Evolutionary conservation across 2,329 filamentous ascomycete genomes (phyloP).

Genomic region (Phoma sp.): DNA sequence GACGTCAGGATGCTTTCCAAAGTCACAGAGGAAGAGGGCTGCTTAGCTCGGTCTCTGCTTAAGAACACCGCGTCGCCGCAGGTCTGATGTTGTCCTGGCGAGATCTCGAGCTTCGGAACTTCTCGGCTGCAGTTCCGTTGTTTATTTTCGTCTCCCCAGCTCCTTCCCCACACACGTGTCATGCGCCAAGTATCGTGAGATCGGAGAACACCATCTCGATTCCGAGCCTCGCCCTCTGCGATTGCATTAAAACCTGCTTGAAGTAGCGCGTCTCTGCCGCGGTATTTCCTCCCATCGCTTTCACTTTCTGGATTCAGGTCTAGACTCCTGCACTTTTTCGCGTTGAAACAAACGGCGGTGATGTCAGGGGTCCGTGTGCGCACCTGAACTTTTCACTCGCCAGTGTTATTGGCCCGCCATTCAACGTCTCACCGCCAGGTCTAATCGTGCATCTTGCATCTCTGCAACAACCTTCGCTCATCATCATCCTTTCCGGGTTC

Average conservation of each 20-base stretch:
- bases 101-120: background rate
- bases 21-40: background rate
- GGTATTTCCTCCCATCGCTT: background rate
- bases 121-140: constrained; percentile 3
- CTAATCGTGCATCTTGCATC: constrained; percentile 8
- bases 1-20: background rate
- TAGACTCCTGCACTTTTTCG: constrained; percentile 9
- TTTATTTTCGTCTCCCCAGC: background rate
- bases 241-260: constrained; percentile 1
- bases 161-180: constrained; percentile 13
- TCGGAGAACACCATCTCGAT: background rate
- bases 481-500: background rate
- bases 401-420: constrained; percentile 31
- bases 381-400: constrained; percentile 34
- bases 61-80: background rate
- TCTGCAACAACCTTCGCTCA: constrained; percentile 1
- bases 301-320: background rate
- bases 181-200: constrained; percentile 14
- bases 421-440: constrained; percentile 29
- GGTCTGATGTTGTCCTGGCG: background rate
- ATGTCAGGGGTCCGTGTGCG: constrained; percentile 35
- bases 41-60: background rate
- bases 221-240: background rate
- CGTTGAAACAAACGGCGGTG: constrained; percentile 22
- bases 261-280: background rate